These are phyloP conservation scores for Davidsoniella virescens DNA, from an alignment of 2,329 filamentous ascomycete species.

Conservation along the genomic window DNA sequence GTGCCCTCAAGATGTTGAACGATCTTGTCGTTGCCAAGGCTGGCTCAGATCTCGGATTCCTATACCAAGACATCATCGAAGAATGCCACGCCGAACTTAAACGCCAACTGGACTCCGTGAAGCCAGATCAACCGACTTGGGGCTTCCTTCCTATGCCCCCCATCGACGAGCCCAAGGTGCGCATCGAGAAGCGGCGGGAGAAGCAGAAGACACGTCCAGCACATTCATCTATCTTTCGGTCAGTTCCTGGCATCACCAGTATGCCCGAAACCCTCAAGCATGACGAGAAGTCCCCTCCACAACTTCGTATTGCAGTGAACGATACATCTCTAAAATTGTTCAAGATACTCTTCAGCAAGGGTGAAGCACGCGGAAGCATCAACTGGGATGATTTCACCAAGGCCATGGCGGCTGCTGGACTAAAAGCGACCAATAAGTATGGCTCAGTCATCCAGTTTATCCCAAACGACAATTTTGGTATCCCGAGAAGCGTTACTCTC, in stretches of 20 bases:
- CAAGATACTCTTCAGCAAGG: slow-evolving; percentile 20
- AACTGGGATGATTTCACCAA: slow-evolving; percentile 24
- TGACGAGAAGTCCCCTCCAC: too few species aligned
- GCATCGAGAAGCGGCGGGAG: slow-evolving; percentile 21
- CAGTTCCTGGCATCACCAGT: slow-evolving; percentile 12
- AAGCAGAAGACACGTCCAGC: slow-evolving; percentile 30
- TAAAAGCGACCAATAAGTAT: slow-evolving; percentile 24
- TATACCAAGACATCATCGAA: slow-evolving; percentile 28
- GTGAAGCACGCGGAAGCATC: slow-evolving; percentile 19
- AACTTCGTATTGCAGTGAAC: slow-evolving; percentile 22
- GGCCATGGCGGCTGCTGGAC: slow-evolving; percentile 27
- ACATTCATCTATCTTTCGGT: slow-evolving; percentile 22
- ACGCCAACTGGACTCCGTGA: slow-evolving; percentile 17
- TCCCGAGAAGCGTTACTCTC: slow-evolving; percentile 20
- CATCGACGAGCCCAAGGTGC: slow-evolving; percentile 15
- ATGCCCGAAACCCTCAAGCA: background rate
- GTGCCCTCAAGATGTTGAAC: slow-evolving; percentile 23
- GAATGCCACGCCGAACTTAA: slow-evolving; percentile 22
- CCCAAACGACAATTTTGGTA: slow-evolving; percentile 16
- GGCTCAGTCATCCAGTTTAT: slow-evolving; percentile 28
- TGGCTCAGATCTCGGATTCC: slow-evolving; percentile 24
- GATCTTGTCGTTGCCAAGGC: slow-evolving; percentile 23
- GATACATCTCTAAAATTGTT: slow-evolving; percentile 24
- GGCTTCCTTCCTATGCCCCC: slow-evolving; percentile 13
- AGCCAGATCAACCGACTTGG: slow-evolving; percentile 14